Percentiles rank a stretch among this genome's conserved stretches.
These are phyloP conservation scores for Apophysomyces sp. DNA, from an alignment of 371 early-diverging fungal species.

Conservation along the genomic window DNA sequence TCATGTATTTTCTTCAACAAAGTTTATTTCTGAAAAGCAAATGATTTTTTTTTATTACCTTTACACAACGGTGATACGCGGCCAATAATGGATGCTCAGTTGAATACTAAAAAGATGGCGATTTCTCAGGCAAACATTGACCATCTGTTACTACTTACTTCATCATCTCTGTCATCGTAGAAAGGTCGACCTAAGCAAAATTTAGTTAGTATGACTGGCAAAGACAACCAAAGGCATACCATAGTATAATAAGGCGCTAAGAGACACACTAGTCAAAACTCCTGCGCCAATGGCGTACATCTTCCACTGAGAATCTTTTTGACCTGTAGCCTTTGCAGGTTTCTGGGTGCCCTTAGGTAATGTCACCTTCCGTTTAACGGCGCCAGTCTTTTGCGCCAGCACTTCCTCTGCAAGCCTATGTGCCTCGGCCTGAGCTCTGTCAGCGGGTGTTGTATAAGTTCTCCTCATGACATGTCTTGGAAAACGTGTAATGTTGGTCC, in stretches of 20 bases:
- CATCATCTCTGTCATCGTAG: conserved; percentile 28
- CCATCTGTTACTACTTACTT: conserved; percentile 10
- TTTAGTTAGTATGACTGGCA: not conserved
- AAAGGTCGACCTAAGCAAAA: conserved; percentile 26
- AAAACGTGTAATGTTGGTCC: conserved; percentile 7
- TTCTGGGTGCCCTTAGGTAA: conserved; percentile 52
- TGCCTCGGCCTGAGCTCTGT: conserved; percentile 15
- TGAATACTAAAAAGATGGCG: not conserved
- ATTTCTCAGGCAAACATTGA: not conserved
- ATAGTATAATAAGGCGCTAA: conserved; percentile 24
- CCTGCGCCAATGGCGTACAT: conserved; percentile 22
- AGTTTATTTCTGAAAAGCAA: not conserved
- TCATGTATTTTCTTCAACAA: conserved; percentile 40
- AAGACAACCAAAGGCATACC: conserved; percentile 8
- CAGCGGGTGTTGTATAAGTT: conserved; percentile 20
- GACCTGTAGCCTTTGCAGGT: conserved; percentile 40
- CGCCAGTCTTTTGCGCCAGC: conserved; percentile 40
- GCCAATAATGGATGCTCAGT: not conserved
- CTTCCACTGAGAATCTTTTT: conserved; percentile 27
- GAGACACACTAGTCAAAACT: conserved; percentile 11
- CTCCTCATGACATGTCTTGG: conserved; percentile 8
- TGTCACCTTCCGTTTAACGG: conserved; percentile 28
- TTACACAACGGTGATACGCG: not conserved
- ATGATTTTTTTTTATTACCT: not conserved
- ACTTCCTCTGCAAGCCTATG: conserved; percentile 43